A percentile compares a stretch with the other conserved stretches of the same genome.
Conservation (phyloP, 768 basidiomycete genomes). For the Sporobolomyces phaffii region DNA sequence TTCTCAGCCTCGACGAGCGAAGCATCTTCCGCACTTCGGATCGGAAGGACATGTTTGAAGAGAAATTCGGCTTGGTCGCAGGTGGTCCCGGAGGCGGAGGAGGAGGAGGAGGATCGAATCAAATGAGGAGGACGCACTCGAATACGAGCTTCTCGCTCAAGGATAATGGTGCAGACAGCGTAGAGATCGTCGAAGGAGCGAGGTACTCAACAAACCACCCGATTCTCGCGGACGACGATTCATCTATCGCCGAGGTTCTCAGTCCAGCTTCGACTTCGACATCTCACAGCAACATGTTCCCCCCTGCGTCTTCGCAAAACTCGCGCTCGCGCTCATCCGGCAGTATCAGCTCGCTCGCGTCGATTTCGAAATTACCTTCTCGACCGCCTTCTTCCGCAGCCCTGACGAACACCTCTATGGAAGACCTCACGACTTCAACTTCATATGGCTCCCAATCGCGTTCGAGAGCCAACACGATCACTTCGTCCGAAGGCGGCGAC, state of each 20-base stretch:
- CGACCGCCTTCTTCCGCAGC: neutral
- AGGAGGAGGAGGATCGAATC: neutral
- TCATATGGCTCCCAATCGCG: neutral
- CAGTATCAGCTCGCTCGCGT: slow-evolving; percentile 9
- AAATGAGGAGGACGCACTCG: neutral
- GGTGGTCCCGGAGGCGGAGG: neutral
- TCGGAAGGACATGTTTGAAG: slow-evolving; percentile 82
- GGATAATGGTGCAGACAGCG: neutral
- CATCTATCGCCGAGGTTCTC: slow-evolving; percentile 11
- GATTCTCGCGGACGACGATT: neutral
- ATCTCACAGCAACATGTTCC: neutral
- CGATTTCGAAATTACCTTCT: neutral
- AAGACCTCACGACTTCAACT: slow-evolving; percentile 8
- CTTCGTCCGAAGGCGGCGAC: slow-evolving; percentile 1
- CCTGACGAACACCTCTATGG: neutral
- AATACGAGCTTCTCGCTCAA: neutral
- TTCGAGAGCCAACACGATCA: slow-evolving; percentile 26
- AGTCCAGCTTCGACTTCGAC: neutral
- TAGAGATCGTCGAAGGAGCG: neutral
- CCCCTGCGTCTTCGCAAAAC: neutral
- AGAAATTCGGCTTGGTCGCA: slow-evolving; percentile 56
- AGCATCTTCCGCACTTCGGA: slow-evolving; percentile 83
- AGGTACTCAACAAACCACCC: neutral
- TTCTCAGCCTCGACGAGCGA: slow-evolving; percentile 73
- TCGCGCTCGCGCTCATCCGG: slow-evolving; percentile 1